Evolutionary conservation across 305 asterid genomes (phyloP).

Genomic region (Lippia alba): DNA sequence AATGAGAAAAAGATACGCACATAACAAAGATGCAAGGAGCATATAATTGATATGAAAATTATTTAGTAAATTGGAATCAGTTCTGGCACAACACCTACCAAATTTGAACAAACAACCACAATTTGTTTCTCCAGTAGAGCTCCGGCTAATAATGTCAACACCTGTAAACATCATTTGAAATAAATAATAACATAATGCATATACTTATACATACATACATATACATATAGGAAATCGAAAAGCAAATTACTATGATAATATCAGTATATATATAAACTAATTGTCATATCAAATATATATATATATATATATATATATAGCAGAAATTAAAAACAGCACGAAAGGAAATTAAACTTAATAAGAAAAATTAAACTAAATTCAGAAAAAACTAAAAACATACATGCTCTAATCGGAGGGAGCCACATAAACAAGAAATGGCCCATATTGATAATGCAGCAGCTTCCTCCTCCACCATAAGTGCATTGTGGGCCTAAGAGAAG

Average conservation of each 20-base stretch:
- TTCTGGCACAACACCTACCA: slow-evolving; percentile 46
- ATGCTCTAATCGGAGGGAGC: slow-evolving; percentile 79
- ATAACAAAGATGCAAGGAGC: slow-evolving; percentile 2
- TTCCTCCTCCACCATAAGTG: slow-evolving; percentile 86
- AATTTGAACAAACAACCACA: slow-evolving; percentile 66
- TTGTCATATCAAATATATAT: too few relatives aligned
- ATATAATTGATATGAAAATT: neutral
- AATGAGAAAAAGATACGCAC: neutral
- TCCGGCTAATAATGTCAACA: slow-evolving; percentile 61
- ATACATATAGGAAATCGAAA: neutral
- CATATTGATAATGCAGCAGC: slow-evolving; percentile 79
- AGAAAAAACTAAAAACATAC: slow-evolving; percentile 39
- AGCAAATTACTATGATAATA: too few relatives aligned
- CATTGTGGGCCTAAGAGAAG: slow-evolving; percentile 62
- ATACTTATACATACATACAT: neutral
- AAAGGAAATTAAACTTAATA: too few relatives aligned
- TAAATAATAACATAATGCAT: neutral
- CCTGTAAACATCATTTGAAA: slow-evolving; percentile 44
- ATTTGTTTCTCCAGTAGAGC: slow-evolving; percentile 80
- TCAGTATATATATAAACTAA: too few relatives aligned
- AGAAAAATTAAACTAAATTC: too few relatives aligned
- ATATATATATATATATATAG: too few relatives aligned
- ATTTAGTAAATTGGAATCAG: neutral
- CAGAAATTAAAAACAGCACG: too few relatives aligned
- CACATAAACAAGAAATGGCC: slow-evolving; percentile 84